Base-by-base conservation (phyloP, 192 early-diverging fungal genomes). In the Rhizophlyctis rosea region DNA sequence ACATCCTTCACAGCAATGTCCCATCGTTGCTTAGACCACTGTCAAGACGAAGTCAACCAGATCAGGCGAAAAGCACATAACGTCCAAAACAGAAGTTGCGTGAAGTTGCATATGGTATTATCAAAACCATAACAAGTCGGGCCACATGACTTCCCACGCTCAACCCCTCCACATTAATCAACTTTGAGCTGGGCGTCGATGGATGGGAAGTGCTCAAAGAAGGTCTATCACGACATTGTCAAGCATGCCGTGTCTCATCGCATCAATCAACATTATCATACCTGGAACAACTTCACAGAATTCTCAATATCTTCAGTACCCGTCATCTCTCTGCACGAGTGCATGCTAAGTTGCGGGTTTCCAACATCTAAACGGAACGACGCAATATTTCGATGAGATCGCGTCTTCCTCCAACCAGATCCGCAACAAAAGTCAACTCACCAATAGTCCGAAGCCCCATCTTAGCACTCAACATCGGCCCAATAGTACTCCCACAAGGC, bases 311-410 rank as follows among this genome's bases (percentile, higher is more conserved):
- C 97, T 56, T 95, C 87, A 30, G 85, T 81, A 11, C 95, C 97
- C 61, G 87, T 87, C 13, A 81, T 83, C 74, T 99, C 95, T 51
- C 95, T 92, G 74, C 94, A 88, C 59, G 91, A 94, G 75, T 98
- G 97, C 97, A 98, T 99, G 63, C 88, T 90, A 61, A 96, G 72
- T 75, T 98, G 92, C 29, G 95, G 88, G 64, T 93, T 95, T 50
- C 97, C 95, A 35, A 98, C 88, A 79, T 99, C 94, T 62, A 13
- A 67, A 28, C 29, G 18, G 39, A 53, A 39, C 18, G 58, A 14
- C 24, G 61, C 44, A 50, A 18, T 18, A 18, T 44, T 44, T 7
- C 18, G 9, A 44, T 44, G 18, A 44, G 39, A 13, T 18, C 7
- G 7, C 39, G 18, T 13, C 7, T 44, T 7, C 7, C 7, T 18